Conservation (phyloP, 345 rosid species). For the Punica granatum region DNA sequence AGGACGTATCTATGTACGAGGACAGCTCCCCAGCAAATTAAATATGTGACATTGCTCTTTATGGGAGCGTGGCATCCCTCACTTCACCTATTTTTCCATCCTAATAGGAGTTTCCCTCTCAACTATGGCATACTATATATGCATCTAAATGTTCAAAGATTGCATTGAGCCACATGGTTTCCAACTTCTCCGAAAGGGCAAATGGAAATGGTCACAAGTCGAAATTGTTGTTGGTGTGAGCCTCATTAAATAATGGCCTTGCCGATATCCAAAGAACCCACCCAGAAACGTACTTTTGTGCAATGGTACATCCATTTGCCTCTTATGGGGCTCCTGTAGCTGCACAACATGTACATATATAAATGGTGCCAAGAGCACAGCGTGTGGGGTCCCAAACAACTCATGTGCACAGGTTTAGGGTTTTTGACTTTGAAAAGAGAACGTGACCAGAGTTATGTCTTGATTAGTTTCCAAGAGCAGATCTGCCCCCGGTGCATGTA, state of each 20-base stretch:
- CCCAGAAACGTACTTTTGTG: neutral
- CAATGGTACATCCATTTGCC: neutral
- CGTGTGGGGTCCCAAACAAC: neutral
- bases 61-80: too few relatives aligned
- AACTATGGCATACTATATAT: neutral
- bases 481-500: too few relatives aligned
- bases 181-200: neutral
- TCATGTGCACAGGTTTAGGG: neutral
- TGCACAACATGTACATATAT: neutral
- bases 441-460: neutral
- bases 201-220: neutral
- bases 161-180: neutral
- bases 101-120: neutral
- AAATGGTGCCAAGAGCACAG: neutral
- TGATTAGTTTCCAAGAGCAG: neutral
- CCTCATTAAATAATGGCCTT: neutral
- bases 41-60: too few relatives aligned
- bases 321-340: neutral
- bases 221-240: neutral
- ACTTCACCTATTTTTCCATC: neutral
- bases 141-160: neutral
- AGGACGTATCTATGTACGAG: too few relatives aligned
- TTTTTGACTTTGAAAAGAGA: neutral
- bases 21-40: too few relatives aligned
- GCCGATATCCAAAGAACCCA: neutral